Evolutionary conservation across 75 land plant species (phyloP).

Genomic region (Sequoia sempervirens): DNA sequence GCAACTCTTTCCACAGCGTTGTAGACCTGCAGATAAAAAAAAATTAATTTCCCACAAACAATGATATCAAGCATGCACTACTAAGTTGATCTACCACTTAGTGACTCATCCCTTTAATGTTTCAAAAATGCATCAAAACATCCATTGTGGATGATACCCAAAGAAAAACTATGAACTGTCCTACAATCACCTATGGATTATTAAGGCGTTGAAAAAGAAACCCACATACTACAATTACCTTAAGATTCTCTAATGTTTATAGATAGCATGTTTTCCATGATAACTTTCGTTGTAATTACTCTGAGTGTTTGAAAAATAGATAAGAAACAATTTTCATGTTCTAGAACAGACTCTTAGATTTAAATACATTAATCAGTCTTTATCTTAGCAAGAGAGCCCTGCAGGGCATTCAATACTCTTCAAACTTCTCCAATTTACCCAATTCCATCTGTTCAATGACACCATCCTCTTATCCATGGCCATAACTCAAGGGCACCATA

Average conservation of each 20-base stretch:
- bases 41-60: not conserved
- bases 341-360: not conserved
- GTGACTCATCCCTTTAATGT: not conserved
- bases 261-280: not conserved
- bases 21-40: constrained; percentile 8
- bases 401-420: not conserved
- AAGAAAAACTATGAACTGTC: no score
- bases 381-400: not conserved
- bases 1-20: constrained; percentile 30
- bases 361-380: not conserved
- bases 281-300: not conserved
- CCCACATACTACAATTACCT: not conserved
- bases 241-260: not conserved
- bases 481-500: not conserved
- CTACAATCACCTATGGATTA: no score
- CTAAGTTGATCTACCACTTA: not conserved
- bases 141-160: no score
- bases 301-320: not conserved
- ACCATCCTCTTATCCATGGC: not conserved
- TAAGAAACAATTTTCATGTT: not conserved
- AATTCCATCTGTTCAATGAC: not conserved
- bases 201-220: no score
- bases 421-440: no score
- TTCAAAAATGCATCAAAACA: no score
- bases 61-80: not conserved